Evolutionary conservation across 2,329 filamentous ascomycete species (phyloP).

Genomic region (Ophiostoma novo-ulmi): DNA sequence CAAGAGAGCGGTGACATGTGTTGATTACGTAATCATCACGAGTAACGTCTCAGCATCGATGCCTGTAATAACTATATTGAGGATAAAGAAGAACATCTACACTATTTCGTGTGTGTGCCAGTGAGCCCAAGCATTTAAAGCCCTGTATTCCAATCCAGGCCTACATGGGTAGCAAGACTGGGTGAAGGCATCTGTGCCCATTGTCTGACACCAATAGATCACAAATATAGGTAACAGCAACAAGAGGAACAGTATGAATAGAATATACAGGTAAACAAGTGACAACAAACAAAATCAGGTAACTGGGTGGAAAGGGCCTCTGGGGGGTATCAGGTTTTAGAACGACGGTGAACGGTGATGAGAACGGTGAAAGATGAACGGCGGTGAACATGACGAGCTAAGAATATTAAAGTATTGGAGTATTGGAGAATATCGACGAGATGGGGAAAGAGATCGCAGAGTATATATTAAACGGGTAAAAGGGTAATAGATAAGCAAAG

Average conservation of each 20-base stretch:
- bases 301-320: slow-evolving; percentile 16
- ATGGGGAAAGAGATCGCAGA: background rate
- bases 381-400: background rate
- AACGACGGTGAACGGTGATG: slow-evolving; percentile 5
- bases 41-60: too few species aligned
- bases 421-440: background rate
- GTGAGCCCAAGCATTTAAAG: background rate
- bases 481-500: slow-evolving; percentile 4
- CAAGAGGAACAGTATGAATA: background rate
- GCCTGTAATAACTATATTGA: too few species aligned
- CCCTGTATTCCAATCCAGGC: background rate
- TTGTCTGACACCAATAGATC: background rate
- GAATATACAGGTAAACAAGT: background rate
- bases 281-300: background rate
- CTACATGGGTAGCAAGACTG: background rate
- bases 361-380: background rate
- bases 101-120: background rate
- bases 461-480: background rate
- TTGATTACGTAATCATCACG: background rate
- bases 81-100: background rate
- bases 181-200: background rate
- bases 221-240: too few species aligned
- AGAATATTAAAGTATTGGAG: background rate
- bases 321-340: slow-evolving; percentile 24
- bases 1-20: background rate